Evolutionary conservation across 2,329 filamentous ascomycete species (phyloP), one percentile per base, ranked within the genome.

Genomic region (Diaporthe amygdali): DNA sequence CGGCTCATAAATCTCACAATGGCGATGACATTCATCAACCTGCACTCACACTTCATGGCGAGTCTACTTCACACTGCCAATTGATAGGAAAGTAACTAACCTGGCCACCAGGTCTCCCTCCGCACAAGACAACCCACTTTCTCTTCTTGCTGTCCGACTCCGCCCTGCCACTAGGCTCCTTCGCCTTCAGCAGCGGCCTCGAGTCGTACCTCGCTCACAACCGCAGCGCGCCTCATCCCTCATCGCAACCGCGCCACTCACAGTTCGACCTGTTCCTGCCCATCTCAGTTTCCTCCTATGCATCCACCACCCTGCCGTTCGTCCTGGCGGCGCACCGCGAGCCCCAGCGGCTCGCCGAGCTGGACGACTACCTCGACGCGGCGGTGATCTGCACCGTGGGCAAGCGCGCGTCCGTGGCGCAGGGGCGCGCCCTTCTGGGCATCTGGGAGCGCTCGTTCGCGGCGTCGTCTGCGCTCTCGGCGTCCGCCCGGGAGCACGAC

Each of bases 101-200:
- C 51, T 51, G 12, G 22, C 69, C 74, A 70, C 56, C 68, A 67
- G 47, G 63, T 3, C 37, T 67, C 49, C 27, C 39, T 59, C 37
- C 74, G 25, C n/a, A 73, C 72, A 69, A 76, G 39, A 75, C 81
- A 30, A 78, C 87, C 34, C 94, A 96, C 81, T 91, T 92, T 74
- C 88, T 95, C 46, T 89, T 96, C 39, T 86, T 96, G 4, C 90
- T 96, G 61, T 90, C 94, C 59, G 94, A 96, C 84, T 95, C 94
- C 1, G 93, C 93, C 17, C 89, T 96, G 2, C 94, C 94, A 0
- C 86, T 96, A 0, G 94, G 94, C 70, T 94, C 93, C n/a, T 96
- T 96, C 82, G 94, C 94, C 77, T 96, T 96, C 84, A 94, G 91
- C 84, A 93, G 90, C 75, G 93, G 93, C 3, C 88, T 96, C 20